Base-by-base conservation (phyloP, 2,329 filamentous ascomycete genomes). In the Colletotrichum tropicicola region DNA sequence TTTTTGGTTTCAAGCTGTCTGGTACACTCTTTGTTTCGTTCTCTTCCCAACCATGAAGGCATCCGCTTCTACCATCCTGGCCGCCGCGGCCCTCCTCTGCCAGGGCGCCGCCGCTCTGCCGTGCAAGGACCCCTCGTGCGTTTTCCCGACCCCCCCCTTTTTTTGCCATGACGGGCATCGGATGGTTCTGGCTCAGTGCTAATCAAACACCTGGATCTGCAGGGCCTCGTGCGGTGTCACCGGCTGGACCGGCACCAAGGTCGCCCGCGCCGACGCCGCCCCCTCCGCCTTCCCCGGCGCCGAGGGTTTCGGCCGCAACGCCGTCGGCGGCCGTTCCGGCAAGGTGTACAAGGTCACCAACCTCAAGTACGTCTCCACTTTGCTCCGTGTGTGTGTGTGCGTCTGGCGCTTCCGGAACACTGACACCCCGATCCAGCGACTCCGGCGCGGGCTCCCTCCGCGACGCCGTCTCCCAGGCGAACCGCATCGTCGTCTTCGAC, bases 401-500 rank as follows among this genome's bases (percentile, higher is more conserved):
- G 1, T 17, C 37, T n/a, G 13, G 37, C 15, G 15, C 37, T 9
- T 7, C 37, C 37, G 37, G 37, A 9, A n/a, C 23, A 8, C 52
- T 41, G 13, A 49, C 48, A 30, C 35, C 8, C 15, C 37, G 27
- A 3, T 6, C 13, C 51, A 77, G 75, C 55, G 83, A 85, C 68
- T 77, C 77, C 3, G 83, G 83, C 5, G 66, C 78, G 7, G 83
- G 83, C 2, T 85, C 83, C 3, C 78, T 85, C 9, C 81, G 82
- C 25, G 83, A 86, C 68, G 82, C 82, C 13, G 81, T 85, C 35
- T 83, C 80, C 0, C 69, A 78, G 55, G 67, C 80, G 2, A 80
- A 84, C 66, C 82, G 83, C 32, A 83, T 82, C 25, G 76, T 85
- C 19, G 80, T 84, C 19, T 85, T 86, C 68, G 78, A 80, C 13